These are phyloP conservation scores for Hondaea fermentalgiana DNA, from an alignment of 108 stramenopile genomes.

Conservation along the genomic window DNA sequence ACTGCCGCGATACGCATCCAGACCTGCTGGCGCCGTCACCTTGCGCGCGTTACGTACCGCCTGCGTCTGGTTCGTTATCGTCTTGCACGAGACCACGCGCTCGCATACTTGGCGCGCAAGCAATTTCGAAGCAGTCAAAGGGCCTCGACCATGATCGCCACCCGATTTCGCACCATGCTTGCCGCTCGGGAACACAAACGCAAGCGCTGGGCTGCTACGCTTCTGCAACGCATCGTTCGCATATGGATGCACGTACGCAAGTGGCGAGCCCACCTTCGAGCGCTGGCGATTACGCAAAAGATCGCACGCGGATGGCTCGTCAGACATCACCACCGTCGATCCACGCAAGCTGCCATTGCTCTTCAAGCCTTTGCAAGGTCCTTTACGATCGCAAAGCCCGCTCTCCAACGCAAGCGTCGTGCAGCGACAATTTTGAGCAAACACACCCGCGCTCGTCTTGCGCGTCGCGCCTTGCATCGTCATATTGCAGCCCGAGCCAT, in stretches of 20 bases:
- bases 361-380: neutral
- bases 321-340: neutral
- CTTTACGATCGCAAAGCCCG: neutral
- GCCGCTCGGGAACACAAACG: neutral
- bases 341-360: neutral
- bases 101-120: neutral
- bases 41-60: neutral
- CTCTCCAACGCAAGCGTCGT: neutral
- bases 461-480: neutral
- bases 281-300: neutral
- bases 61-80: neutral
- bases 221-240: neutral
- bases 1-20: neutral
- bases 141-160: neutral
- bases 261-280: neutral
- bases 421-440: neutral
- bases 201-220: neutral
- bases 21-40: neutral
- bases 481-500: neutral
- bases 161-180: neutral
- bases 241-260: neutral
- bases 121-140: neutral
- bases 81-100: neutral
- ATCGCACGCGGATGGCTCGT: neutral
- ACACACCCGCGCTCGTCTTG: neutral